Evolutionary conservation across 2,329 filamentous ascomycete genomes (phyloP).

Genomic region (Penicillium hordei): DNA sequence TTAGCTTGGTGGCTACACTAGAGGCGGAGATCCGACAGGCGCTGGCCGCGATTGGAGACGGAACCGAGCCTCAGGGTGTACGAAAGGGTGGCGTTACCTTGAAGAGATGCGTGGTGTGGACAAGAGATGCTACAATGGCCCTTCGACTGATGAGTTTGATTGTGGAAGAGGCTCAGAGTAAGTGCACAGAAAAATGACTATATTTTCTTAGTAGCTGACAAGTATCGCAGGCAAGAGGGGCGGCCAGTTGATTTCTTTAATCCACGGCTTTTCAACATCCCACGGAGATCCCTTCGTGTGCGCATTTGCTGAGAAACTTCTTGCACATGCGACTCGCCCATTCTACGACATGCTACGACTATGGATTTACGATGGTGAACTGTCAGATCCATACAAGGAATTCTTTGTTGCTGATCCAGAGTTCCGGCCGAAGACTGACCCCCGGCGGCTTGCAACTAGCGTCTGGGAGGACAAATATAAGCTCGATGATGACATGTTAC

Average conservation of each 20-base stretch:
- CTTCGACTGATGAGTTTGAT: slow-evolving; percentile 90
- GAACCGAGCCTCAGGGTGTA: slow-evolving; percentile 65
- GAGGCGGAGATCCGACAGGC: slow-evolving; percentile 89
- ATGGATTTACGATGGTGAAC: slow-evolving; percentile 98
- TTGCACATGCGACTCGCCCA: slow-evolving; percentile 82
- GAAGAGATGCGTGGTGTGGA: slow-evolving; percentile 96
- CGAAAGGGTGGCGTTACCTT: slow-evolving; percentile 88
- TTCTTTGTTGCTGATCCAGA: slow-evolving; percentile 92
- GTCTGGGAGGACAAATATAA: slow-evolving; percentile 99
- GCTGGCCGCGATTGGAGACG: slow-evolving; percentile 63
- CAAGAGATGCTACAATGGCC: slow-evolving; percentile 93
- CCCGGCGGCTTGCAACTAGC: slow-evolving; percentile 65
- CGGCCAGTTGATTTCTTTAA: slow-evolving; percentile 87
- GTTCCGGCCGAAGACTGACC: slow-evolving; percentile 51
- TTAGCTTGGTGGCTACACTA: slow-evolving; percentile 85
- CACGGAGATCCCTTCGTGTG: slow-evolving; percentile 95
- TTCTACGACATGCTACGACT: slow-evolving; percentile 95
- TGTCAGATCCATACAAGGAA: slow-evolving; percentile 92
- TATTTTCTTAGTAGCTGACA: slow-evolving; percentile 12
- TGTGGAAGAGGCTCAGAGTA: slow-evolving; percentile 81
- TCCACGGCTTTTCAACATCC: slow-evolving; percentile 88
- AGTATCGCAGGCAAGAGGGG: slow-evolving; percentile 63
- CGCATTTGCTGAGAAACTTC: slow-evolving; percentile 84
- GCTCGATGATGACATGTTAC: slow-evolving; percentile 79
- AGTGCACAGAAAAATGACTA: slow-evolving; percentile 26